Percentiles rank a stretch among this genome's conserved stretches.
These are phyloP conservation scores for Ulvella scutata DNA, from an alignment of 139 green algal species.

Conservation along the genomic window DNA sequence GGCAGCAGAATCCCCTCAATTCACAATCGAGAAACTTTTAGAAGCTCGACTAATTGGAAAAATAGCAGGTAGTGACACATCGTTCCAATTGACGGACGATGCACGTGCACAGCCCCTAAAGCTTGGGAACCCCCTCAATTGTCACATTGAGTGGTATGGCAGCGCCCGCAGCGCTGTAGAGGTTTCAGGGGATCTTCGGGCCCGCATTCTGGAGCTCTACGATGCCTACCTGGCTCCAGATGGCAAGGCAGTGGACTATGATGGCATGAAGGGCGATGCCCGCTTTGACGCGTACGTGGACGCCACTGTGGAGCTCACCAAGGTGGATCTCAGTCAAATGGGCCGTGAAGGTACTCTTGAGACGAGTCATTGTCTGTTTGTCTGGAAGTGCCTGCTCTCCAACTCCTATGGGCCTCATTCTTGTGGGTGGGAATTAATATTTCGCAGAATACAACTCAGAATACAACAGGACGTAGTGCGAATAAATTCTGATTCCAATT, in stretches of 20 bases:
- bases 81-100: not conserved
- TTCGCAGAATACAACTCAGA: too few relatives aligned
- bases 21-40: not conserved
- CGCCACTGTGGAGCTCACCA: constrained; percentile 56
- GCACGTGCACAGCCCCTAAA: not conserved
- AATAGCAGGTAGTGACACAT: not conserved
- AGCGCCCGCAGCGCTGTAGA: constrained; percentile 10
- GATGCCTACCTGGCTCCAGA: constrained; percentile 43
- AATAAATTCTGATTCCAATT: too few relatives aligned
- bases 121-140: not conserved
- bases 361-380: not conserved
- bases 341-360: not conserved
- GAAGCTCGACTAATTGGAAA: not conserved
- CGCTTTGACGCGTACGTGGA: constrained; percentile 43
- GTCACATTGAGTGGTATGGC: constrained; percentile 3
- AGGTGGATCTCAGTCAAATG: constrained; percentile 10
- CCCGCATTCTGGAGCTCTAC: constrained; percentile 56
- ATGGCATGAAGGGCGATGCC: constrained; percentile 27
- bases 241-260: constrained; percentile 52
- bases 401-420: too few relatives aligned
- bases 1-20: too few relatives aligned
- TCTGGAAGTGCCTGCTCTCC: too few relatives aligned
- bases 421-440: too few relatives aligned
- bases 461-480: too few relatives aligned
- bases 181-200: constrained; percentile 42